These are phyloP conservation scores for Podaxis sp. DNA, from an alignment of 768 basidiomycete genomes.

Conservation along the genomic window DNA sequence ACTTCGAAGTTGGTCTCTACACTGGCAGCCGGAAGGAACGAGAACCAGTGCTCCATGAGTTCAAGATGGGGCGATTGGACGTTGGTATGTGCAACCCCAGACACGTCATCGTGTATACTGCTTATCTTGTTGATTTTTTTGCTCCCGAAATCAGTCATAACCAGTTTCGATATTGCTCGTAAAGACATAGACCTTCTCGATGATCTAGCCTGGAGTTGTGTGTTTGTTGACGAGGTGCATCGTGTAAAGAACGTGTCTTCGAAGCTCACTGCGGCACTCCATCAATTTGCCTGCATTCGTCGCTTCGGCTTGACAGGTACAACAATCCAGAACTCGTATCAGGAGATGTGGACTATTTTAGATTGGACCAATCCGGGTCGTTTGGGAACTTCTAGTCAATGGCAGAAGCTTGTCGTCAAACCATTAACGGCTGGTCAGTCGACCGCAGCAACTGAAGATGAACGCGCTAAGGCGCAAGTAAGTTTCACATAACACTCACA, in stretches of 20 bases:
- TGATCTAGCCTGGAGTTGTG: slow-evolving; percentile 65
- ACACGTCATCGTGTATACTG: background rate
- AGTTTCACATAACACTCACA: slow-evolving; percentile 18
- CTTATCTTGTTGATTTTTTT: background rate
- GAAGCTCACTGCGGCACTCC: slow-evolving; percentile 65
- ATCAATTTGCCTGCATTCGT: slow-evolving; percentile 60
- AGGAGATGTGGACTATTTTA: slow-evolving; percentile 89
- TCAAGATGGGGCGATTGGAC: slow-evolving; percentile 81
- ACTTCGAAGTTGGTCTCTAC: slow-evolving; percentile 84
- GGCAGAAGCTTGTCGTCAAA: slow-evolving; percentile 69
- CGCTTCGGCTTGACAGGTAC: slow-evolving; percentile 91
- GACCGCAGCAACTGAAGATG: slow-evolving; percentile 58
- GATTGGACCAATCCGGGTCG: slow-evolving; percentile 88
- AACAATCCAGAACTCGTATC: slow-evolving; percentile 80
- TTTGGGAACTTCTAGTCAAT: slow-evolving; percentile 72
- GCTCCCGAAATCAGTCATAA: slow-evolving; percentile 35
- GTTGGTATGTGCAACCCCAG: slow-evolving; percentile 54
- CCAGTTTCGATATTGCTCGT: slow-evolving; percentile 75
- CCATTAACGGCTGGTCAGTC: slow-evolving; percentile 74
- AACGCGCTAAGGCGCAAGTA: slow-evolving; percentile 55
- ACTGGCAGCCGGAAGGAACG: slow-evolving; percentile 53
- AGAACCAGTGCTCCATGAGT: slow-evolving; percentile 60
- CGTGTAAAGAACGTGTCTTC: slow-evolving; percentile 79
- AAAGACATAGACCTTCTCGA: slow-evolving; percentile 69
- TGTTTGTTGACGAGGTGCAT: slow-evolving; percentile 91